Evolutionary conservation across 345 rosid genomes (phyloP).

Genomic region (Euphorbia pulcherrima): DNA sequence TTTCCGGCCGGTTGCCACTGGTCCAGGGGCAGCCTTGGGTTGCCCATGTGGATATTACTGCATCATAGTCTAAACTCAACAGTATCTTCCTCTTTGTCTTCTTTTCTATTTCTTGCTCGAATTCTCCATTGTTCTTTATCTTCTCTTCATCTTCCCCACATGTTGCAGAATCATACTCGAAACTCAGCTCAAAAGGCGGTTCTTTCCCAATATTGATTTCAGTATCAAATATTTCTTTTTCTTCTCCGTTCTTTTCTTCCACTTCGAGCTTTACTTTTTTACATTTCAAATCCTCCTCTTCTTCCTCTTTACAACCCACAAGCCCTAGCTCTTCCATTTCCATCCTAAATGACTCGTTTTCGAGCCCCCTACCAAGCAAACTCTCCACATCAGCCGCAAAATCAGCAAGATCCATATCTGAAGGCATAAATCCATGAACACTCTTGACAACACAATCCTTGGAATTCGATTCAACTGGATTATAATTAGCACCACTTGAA

Average conservation of each 20-base stretch:
- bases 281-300: neutral
- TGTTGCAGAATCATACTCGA: constrained; percentile 51
- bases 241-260: constrained; percentile 20
- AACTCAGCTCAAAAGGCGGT: constrained; percentile 58
- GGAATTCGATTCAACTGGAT: constrained; percentile 26
- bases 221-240: constrained; percentile 20
- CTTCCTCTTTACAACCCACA: constrained; percentile 32
- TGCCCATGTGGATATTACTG: constrained; percentile 67
- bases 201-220: constrained; percentile 40
- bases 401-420: constrained; percentile 79
- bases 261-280: constrained; percentile 46
- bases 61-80: constrained; percentile 64
- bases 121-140: neutral
- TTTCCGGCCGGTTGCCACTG: constrained; percentile 54
- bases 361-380: constrained; percentile 71
- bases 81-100: constrained; percentile 29
- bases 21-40: constrained; percentile 74
- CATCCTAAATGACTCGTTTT: constrained; percentile 61
- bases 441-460: constrained; percentile 2
- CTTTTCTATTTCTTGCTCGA: constrained; percentile 19
- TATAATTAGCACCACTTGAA: constrained; percentile 25
- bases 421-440: constrained; percentile 54
- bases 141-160: constrained; percentile 50
- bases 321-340: constrained; percentile 76
- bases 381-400: constrained; percentile 88